A percentile compares a stretch with the other conserved stretches of the same genome.
phyloP scores from a whole-genome alignment of 1,284 basidiomycete genomes.

The Boletellus dicymbophilus region DNA sequence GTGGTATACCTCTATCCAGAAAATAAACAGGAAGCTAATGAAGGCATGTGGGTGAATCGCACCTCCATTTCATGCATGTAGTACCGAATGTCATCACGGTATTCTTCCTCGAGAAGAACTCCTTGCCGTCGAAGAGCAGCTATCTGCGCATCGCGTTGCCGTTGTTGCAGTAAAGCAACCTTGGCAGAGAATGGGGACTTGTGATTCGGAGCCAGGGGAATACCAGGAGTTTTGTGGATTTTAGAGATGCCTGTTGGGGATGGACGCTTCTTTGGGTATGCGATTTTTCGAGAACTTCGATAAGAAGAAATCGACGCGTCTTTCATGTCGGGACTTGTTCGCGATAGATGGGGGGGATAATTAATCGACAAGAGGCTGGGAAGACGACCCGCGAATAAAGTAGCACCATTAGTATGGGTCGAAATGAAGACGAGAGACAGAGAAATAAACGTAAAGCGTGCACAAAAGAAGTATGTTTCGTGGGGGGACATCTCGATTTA shows the following conservation, averaged over 20 bases:
- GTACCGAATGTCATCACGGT: conserved; percentile 87
- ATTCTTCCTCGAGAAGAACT: conserved; percentile 88
- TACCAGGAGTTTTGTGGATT: conserved; percentile 54
- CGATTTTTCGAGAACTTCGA: conserved; percentile 58
- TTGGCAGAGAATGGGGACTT: conserved; percentile 67
- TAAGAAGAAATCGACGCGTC: conserved; percentile 61
- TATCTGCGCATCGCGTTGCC: conserved; percentile 68
- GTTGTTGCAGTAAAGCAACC: conserved; percentile 57
- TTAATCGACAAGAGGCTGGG: conserved; percentile 47
- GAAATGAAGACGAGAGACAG: conserved; percentile 5
- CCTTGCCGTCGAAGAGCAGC: conserved; percentile 67
- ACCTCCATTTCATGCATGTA: conserved; percentile 99
- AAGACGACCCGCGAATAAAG: conserved; percentile 13
- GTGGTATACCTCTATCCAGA: conserved; percentile 73
- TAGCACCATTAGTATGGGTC: conserved; percentile 19
- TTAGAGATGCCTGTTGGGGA: conserved; percentile 77
- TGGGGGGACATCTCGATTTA: neutral
- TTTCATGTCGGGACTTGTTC: conserved; percentile 58
- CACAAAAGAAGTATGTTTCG: conserved; percentile 3
- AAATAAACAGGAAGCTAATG: conserved; percentile 12
- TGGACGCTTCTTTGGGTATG: conserved; percentile 81
- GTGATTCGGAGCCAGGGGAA: conserved; percentile 46
- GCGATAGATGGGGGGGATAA: conserved; percentile 41
- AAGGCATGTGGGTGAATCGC: conserved; percentile 35
- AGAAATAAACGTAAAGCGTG: conserved; percentile 15